These are phyloP conservation scores for Pythium scleroteichum DNA, from an alignment of 352 stramenopile species.

Conservation along the genomic window DNA sequence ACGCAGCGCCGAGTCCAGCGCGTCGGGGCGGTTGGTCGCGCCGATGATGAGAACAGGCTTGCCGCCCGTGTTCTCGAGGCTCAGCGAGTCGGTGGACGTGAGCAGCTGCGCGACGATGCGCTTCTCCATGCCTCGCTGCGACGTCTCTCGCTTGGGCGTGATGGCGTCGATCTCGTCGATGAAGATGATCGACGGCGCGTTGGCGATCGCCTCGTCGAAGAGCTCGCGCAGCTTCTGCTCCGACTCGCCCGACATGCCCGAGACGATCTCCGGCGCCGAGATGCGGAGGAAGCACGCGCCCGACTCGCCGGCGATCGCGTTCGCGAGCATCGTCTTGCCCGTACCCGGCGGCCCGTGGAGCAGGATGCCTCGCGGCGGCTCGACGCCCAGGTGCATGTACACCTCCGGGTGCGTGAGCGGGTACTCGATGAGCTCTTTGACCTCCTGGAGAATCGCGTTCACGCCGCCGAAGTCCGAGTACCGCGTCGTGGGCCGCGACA, in stretches of 20 bases:
- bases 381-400: conserved; percentile 91
- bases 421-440: conserved; percentile 95
- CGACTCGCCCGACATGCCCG: conserved; percentile 92
- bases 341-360: conserved; percentile 92
- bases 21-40: conserved; percentile 97
- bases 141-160: conserved; percentile 93
- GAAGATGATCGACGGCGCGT: conserved; percentile 97
- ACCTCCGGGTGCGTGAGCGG: conserved; percentile 93
- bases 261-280: conserved; percentile 92
- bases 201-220: conserved; percentile 96
- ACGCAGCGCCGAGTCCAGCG: conserved; percentile 95
- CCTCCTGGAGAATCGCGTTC: conserved; percentile 84
- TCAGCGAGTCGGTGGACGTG: conserved; percentile 91
- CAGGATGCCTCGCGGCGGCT: conserved; percentile 90
- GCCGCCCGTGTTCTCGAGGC: conserved; percentile 82
- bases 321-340: conserved; percentile 94
- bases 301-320: conserved; percentile 92
- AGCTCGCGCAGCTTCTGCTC: conserved; percentile 87
- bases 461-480: conserved; percentile 91
- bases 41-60: conserved; percentile 97
- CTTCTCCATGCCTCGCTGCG: conserved; percentile 95
- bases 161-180: conserved; percentile 98
- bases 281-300: conserved; percentile 89
- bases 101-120: conserved; percentile 96
- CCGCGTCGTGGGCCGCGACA: conserved; percentile 68